Conservation (phyloP, 2,329 filamentous ascomycete species). For the Eutypella sp. region DNA sequence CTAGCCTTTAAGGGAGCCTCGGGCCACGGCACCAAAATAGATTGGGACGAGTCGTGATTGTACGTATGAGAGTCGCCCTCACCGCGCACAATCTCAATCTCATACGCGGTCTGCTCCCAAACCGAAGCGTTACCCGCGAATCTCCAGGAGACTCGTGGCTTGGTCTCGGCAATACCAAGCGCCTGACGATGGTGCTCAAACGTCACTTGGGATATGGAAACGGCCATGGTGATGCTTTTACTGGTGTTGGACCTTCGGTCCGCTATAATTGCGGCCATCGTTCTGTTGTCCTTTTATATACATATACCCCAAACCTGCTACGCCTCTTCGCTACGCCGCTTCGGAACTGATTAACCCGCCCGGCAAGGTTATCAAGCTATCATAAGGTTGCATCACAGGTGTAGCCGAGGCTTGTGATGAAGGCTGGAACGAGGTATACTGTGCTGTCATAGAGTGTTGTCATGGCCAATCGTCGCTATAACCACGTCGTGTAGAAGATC, state of each 20-base stretch:
- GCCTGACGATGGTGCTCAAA: constrained; percentile 38
- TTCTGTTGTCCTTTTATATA: not conserved
- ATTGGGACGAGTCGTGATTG: constrained; percentile 27
- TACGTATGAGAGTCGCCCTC: not conserved
- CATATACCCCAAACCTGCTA: not conserved
- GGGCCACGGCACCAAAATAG: constrained; percentile 41
- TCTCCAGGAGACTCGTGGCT: constrained; percentile 42
- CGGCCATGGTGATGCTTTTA: constrained; percentile 24
- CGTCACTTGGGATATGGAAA: constrained; percentile 32
- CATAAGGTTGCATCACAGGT: no score
- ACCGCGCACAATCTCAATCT: constrained; percentile 31
- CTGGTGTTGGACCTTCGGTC: not conserved
- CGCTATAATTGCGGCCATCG: not conserved
- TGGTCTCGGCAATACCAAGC: constrained; percentile 38
- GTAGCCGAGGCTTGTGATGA: no score
- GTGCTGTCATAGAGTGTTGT: no score
- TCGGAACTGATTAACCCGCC: no score
- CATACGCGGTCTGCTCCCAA: constrained; percentile 41
- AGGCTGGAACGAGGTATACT: no score
- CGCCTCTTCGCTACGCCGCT: no score
- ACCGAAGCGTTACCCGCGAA: constrained; percentile 33
- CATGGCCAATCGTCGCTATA: not conserved
- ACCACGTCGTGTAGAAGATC: not conserved
- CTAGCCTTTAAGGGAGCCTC: constrained; percentile 25
- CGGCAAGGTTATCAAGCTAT: no score